Evolutionary conservation across 192 early-diverging fungal species (phyloP), one percentile per base, ranked within the genome.

Genomic region (Gryganskiella cystojenkinii): DNA sequence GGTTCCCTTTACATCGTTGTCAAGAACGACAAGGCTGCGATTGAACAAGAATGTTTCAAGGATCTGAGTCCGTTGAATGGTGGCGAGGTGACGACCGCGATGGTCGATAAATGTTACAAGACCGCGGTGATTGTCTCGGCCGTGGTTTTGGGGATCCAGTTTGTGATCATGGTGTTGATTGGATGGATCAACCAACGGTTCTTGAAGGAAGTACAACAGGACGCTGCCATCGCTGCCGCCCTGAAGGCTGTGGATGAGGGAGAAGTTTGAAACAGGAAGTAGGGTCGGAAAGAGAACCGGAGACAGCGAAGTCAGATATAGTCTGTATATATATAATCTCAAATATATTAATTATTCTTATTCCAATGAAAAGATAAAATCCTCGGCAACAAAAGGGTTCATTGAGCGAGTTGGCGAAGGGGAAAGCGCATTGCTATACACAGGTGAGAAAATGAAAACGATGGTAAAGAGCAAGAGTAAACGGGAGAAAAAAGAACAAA

Each of bases 201-300:
- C 74, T 33, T 78, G 74, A 67, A 56, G 3, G 66, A 78, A 47
- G 66, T 78, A 28, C 50, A 50, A 22, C 74, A 78, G n/a, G 74
- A 78, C 28, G 66, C 67, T 3, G 74, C 66, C 3, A 20, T 78
- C 7, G 56, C 43, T 1, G 54, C 50, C 7, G 74, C 74, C 2
- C 40, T 78, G 40, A 78, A 78, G 67, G 34, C 60, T 3, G 74
- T 78, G 2, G 74, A 67, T 37, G 65, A 67, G 22, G 63, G 53
- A 19, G 59, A 57, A 7, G 68, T n/a, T 5, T 45, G 28, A n/a
- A n/a, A 28, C 24, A 15, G 28, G 25, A 53, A 14, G 3, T 27
- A 52, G 7, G 37, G 37, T 40, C 13, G 37, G 13, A 40, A 5
- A 1, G 20, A 5, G 14, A n/a, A n/a, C n/a, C n/a, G n/a, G n/a